phyloP scores from a whole-genome alignment of 1,139 yeast species.

The Spencermartinsiella ligniputridi region DNA sequence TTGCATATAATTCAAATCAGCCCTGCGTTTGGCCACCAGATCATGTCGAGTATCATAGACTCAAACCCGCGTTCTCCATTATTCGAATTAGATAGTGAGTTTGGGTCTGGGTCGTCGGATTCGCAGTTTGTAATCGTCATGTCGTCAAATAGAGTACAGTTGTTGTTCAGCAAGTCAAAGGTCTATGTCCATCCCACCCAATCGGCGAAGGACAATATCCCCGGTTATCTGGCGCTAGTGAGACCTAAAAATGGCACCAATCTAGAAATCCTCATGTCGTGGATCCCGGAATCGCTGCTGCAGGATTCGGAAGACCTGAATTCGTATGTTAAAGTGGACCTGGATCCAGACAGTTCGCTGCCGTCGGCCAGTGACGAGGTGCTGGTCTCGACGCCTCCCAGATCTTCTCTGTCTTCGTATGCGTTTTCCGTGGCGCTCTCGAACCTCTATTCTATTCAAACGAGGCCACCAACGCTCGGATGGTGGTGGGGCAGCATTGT shows the following conservation, averaged over 20 bases:
- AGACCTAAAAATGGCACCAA: constrained; percentile 49
- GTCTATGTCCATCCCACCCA: constrained; percentile 80
- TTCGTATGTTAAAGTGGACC: constrained; percentile 50
- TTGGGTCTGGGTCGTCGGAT: neutral
- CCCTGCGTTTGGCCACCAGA: neutral
- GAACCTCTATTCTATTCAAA: constrained; percentile 71
- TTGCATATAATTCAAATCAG: neutral
- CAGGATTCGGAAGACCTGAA: constrained; percentile 45
- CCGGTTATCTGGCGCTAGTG: constrained; percentile 69
- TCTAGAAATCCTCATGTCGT: constrained; percentile 61
- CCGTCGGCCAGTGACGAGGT: constrained; percentile 25
- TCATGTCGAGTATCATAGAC: neutral
- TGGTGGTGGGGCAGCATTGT: constrained; percentile 91
- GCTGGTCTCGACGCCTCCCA: constrained; percentile 48
- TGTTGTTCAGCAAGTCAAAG: constrained; percentile 38
- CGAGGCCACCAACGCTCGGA: constrained; percentile 76
- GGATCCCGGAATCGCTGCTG: constrained; percentile 64
- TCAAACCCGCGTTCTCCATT: neutral
- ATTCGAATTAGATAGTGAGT: neutral
- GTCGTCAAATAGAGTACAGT: constrained; percentile 24
- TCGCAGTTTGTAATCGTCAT: constrained; percentile 11
- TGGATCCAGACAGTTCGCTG: constrained; percentile 33
- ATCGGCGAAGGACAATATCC: constrained; percentile 65
- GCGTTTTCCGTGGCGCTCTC: constrained; percentile 60
- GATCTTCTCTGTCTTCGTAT: constrained; percentile 53